Evolutionary conservation across 208 protist genomes (phyloP), one percentile per base, ranked within the genome.

Genomic region (Trypanosoma lewisi): DNA sequence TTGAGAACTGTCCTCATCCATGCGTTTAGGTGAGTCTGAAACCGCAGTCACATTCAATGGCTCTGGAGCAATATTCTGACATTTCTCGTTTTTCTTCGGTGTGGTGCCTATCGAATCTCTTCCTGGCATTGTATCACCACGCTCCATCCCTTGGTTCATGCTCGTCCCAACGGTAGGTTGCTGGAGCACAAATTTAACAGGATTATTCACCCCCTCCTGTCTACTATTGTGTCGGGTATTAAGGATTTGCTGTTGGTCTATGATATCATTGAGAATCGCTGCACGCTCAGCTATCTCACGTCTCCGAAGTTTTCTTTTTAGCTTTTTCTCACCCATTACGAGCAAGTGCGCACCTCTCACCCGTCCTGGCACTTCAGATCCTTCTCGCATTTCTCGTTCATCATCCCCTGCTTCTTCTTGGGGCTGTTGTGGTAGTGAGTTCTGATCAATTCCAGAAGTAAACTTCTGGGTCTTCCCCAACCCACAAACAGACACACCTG

Each of bases 201-300:
- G 0, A 14, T 8, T 62, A n/a, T 14, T 42, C 19, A 17, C 42
- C 21, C 8, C 56, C 7, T 37, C 14, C 11, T 21, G 16, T 30
- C 30, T 2, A 17, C 12, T 14, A 0, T 4, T 28, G 30, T 7
- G 19, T 4, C 8, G 28, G 2, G 14, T 27, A 47, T 55, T 64
- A n/a, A 55, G 33, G 33, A 2, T 55, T 42, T 64, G 59, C 48
- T 55, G 27, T 14, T 33, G 17, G 9, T 64, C 33, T 30, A 64
- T 37, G 41, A 64, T 64, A 7, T 27, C 2, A 28, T 64, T 55
- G 27, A 64, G 47, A 31, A 64, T 42, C 6, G 19, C 31, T 30
- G 47, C 59, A 55, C 47, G 59, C 7, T 55, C 59, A 19, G 33
- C 34, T 12, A 21, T 47, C 41, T 64, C 59, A 33, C 4, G 1